Evolutionary conservation across 1,284 basidiomycete genomes (phyloP).

Genomic region (Cryptococcus deneoformans): DNA sequence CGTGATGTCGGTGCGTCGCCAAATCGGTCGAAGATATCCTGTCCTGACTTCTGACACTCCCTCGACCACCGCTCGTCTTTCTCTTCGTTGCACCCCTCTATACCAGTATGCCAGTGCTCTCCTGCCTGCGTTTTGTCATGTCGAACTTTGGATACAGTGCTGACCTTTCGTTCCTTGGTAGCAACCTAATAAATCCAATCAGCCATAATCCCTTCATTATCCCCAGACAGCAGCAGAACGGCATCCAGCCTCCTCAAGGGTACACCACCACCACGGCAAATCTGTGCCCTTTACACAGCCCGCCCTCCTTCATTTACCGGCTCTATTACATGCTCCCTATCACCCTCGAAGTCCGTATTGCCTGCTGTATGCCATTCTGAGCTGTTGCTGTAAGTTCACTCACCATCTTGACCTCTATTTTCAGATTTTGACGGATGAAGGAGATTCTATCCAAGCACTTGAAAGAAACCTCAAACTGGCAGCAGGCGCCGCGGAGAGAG

Average conservation of each 20-base stretch:
- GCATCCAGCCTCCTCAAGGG: neutral
- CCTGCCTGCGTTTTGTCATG: neutral
- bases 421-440: slow-evolving; percentile 7
- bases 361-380: neutral
- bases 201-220: slow-evolving; percentile 1
- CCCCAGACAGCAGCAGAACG: neutral
- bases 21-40: neutral
- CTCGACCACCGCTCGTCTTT: too few relatives aligned
- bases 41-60: too few relatives aligned
- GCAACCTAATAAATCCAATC: slow-evolving; percentile 13
- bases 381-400: neutral
- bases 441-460: neutral
- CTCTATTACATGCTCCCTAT: neutral
- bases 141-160: neutral
- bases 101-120: neutral
- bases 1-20: neutral
- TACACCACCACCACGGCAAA: neutral
- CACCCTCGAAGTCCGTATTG: neutral
- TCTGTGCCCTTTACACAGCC: neutral
- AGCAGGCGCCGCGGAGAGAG: too few relatives aligned
- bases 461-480: too few relatives aligned
- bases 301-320: neutral
- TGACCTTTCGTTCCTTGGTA: slow-evolving; percentile 25
- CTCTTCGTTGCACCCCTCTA: too few relatives aligned
- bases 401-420: slow-evolving; percentile 19